Evolutionary conservation across 352 stramenopile genomes (phyloP), one percentile per base, ranked within the genome.

Genomic region (Globisporangium spiculum): DNA sequence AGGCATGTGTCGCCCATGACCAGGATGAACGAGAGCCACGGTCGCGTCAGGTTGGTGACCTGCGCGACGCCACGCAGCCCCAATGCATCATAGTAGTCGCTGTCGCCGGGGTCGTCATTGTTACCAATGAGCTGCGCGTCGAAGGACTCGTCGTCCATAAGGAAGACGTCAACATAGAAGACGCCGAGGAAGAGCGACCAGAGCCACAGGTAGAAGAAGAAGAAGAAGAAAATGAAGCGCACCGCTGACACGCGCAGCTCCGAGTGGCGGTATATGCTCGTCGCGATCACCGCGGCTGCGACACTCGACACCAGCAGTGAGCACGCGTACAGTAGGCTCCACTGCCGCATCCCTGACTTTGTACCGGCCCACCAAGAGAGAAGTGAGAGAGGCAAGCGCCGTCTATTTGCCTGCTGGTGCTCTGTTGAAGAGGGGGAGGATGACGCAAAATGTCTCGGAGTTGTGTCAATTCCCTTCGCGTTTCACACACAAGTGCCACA

Each of bases 181-280:
- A 83, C 26, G 34, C 68, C 65, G n/a, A 74, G 81, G 54, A 84
- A 83, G 50, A 86, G 61, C 64, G 81, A 86, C 79, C 77, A 89
- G 26, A 89, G 70, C 78, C 73, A 84, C 65, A 82, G 65, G 72
- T 86, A 87, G 65, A 83, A 77, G 72, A 86, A 77, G 67, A 87
- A 71, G 65, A 83, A 77, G 72, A 86, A 77, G 67, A 87, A 71
- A 12, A 87, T 69, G 69, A 78, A 86, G 54, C 72, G 75, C 44
- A 84, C 75, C 12, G 75, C 77, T 14, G 80, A 89, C 46, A 73
- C 57, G 54, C 70, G 74, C 60, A 80, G 57, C 55, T 84, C 75
- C 6, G 70, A 76, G 57, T 82, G 72, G 52, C 48, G 68, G 56
- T 80, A 80, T 32, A 86, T 72, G 10, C 65, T 63, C 24, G 65